Evolutionary conservation across 768 basidiomycete species (phyloP), one percentile per base, ranked within the genome.

Genomic region (Melanogaster broomeanus): DNA sequence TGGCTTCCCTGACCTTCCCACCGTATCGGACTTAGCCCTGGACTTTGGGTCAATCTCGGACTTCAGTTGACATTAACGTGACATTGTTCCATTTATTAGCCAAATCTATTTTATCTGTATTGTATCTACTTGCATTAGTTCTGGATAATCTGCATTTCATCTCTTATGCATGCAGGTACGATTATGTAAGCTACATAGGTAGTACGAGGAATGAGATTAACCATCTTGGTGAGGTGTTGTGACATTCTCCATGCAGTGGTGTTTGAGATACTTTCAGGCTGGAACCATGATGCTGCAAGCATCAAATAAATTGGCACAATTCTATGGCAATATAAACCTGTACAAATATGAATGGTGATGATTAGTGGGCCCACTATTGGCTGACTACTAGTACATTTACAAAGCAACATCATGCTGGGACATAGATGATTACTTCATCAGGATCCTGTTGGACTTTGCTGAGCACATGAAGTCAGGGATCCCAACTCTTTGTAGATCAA

Each of bases 201-300:
- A 86, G 80, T 66, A 12, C 1, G 15, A 4, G 18, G 24, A 22
- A 39, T 25, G 15, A 19, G 42, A n/a, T 57, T 57, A 34, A 63
- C 13, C 77, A 5, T 90, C 90, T 58, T 81, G 90, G 68, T 79
- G 82, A 59, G 90, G 90, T 22, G 75, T 75, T 4, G 74, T 80
- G 12, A 83, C 81, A 19, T 71, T 62, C 37, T 72, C 80, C 27
- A 63, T 82, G 40, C 84, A 11, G 87, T 90, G 16, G 71, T 81
- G 54, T 77, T 82, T 10, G 80, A 85, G 33, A 89, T 87, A 2
- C 77, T 87, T 42, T 35, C 63, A 37, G 65, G 64, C 16, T 67
- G 62, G 65, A 54, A 48, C 15, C 42, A 49, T 27, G 34, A 21
- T 16, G 22, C 9, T 49, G 25, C 51, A 49, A 40, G 54, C 57